Conservation (phyloP, 1,284 basidiomycete genomes). For the Wolfiporia cocos region DNA sequence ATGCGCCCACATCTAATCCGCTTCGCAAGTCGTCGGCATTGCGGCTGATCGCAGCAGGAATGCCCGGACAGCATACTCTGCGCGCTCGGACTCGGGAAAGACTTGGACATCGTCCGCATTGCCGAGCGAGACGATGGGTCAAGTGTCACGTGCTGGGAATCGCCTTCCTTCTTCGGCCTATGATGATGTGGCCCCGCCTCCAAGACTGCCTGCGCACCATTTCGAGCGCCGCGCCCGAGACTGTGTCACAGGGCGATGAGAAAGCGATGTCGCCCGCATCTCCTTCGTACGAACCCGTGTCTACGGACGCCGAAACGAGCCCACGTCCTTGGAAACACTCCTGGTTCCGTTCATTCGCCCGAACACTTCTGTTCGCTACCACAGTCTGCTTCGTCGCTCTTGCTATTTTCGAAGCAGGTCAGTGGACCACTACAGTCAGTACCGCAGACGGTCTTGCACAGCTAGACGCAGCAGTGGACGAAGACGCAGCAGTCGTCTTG, state of each 20-base stretch:
- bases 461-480: constrained; percentile 11
- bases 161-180: too few relatives aligned
- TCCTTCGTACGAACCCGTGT: not conserved
- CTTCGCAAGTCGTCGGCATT: too few relatives aligned
- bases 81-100: too few relatives aligned
- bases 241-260: too few relatives aligned
- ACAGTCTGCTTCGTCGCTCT: constrained; percentile 33
- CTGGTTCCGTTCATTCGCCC: constrained; percentile 12
- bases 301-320: too few relatives aligned
- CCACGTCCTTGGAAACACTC: too few relatives aligned
- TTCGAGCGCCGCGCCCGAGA: not conserved
- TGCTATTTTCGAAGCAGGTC: constrained; percentile 38
- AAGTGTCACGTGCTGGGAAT: constrained; percentile 10
- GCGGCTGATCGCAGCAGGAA: too few relatives aligned
- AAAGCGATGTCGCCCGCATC: too few relatives aligned
- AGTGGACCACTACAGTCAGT: constrained; percentile 28
- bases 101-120: too few relatives aligned
- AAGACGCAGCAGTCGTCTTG: constrained; percentile 7
- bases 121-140: too few relatives aligned
- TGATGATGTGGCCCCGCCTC: not conserved
- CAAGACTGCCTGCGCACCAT: constrained; percentile 3
- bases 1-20: too few relatives aligned
- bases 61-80: too few relatives aligned
- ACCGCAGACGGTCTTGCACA: constrained; percentile 12
- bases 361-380: constrained; percentile 24